Evolutionary conservation across 257 asterid genomes (phyloP), one percentile per base, ranked within the genome.

Genomic region (Plantago major): DNA sequence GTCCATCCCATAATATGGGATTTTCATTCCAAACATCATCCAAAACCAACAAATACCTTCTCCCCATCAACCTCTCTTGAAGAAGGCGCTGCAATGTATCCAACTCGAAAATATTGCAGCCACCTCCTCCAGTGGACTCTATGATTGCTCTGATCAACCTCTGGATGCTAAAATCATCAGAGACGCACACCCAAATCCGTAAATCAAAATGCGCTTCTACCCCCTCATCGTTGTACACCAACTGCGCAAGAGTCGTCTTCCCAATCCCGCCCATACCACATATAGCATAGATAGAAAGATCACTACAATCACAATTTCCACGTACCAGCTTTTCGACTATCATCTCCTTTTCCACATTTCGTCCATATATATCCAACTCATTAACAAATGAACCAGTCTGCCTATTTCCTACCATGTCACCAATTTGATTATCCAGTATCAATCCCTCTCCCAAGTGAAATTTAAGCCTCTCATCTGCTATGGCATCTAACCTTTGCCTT

Each of bases 21-120:
- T 70, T 63, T 30, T 70, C 70, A 59, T 64, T 77, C 79, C 82
- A 73, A 1, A 73, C 67, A 68, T 73, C 82, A 18, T 73, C 79
- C 60, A 77, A 40, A 42, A 67, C 66, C 59, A 74, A 44, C 4
- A 78, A 52, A 67, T 44, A 78, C 1, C 28, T 55, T 37, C 37
- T 64, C 7, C 67, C 77, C 45, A 46, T 50, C 75, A 78, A 52
- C 45, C 40, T 55, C 9, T 73, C 42, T 12, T 13, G 73, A 55
- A 77, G 66, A 0, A 6, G 45, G 10, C 58, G 63, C 57, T 16
- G 51, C 54, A 78, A 38, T 9, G 67, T 61, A 64, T 73, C 69
- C 63, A 67, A 55, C 15, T 63, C 44, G 22, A 55, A 51, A 46
- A 63, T 46, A 40, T 46, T 42, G 63, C 65, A 12, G 2, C 44